Evolutionary conservation across 1,284 basidiomycete species (phyloP), one percentile per base, ranked within the genome.

Genomic region (Ustilago sp.): DNA sequence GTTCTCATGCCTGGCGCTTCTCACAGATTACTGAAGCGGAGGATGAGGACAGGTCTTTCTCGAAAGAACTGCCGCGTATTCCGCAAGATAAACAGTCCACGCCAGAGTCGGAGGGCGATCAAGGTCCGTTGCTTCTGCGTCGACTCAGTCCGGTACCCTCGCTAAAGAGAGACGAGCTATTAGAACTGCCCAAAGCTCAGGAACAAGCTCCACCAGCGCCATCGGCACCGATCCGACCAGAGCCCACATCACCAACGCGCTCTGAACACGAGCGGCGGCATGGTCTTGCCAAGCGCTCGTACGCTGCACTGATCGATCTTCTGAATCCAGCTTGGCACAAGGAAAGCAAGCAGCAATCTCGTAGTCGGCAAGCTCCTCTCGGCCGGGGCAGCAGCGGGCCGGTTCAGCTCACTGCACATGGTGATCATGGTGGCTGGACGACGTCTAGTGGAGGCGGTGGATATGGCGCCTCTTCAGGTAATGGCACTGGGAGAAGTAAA

Each of bases 1-100:
- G 59, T 11, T 11, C 57, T 15, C 50, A 63, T 19, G 50, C 62
- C 5, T 72, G 59, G 64, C 74, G 74, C 17, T 76, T 76, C 54
- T 76, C 74, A 0, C 74, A 76, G 50, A 76, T 76, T 60, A 61
- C 69, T 12, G 74, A 76, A 47, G 74, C 60, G 2, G 73, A 76
- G 36, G 74, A 76, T 45, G 74, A 76, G 41, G 66, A 72, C 48
- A 56, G 38, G 31, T 75, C 73, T 4, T 62, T 75, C 19, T 71
- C 73, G 28, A 75, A 64, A 15, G 68, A 75, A 3, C 31, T 73
- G 31, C 70, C 70, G 1, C 64, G 43, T 19, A 19, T 64, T 28
- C 61, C 54, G 0, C 54, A 59, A 7, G 31, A 61, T 23, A n/a
- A 39, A 7, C 36, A 57, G 8, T 23, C 23, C 15, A 51, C 60